These are phyloP conservation scores for Ceratocystis ficicola DNA, from an alignment of 2,329 filamentous ascomycete species.

Conservation along the genomic window DNA sequence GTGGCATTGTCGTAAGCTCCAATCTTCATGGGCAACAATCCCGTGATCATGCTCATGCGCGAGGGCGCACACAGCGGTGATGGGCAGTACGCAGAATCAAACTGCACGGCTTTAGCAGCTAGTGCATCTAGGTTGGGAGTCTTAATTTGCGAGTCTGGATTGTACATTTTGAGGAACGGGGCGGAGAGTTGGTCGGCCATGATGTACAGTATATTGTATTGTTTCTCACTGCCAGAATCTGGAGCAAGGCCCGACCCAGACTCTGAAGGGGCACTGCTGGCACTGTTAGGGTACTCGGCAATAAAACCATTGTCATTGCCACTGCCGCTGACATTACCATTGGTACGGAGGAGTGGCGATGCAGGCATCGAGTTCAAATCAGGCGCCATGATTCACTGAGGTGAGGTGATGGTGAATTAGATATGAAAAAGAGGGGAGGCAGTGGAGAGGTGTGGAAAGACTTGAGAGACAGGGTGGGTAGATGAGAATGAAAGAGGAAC, in stretches of 20 bases:
- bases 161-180: constrained; percentile 83
- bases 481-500: not conserved
- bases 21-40: constrained; percentile 82
- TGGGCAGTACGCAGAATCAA: constrained; percentile 89
- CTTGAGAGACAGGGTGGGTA: not conserved
- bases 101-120: constrained; percentile 71
- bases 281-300: not conserved
- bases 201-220: constrained; percentile 54
- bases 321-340: constrained; percentile 24
- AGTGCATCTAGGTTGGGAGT: constrained; percentile 81
- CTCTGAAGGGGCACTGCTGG: not conserved
- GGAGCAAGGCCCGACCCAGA: constrained; percentile 22
- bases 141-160: constrained; percentile 76
- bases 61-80: constrained; percentile 86
- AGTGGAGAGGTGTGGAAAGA: not conserved
- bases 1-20: constrained; percentile 85
- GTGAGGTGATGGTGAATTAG: not conserved
- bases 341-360: constrained; percentile 33
- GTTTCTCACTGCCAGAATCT: constrained; percentile 25
- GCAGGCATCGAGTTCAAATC: constrained; percentile 60
- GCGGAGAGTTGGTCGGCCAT: constrained; percentile 95
- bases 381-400: constrained; percentile 45
- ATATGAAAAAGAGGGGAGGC: not conserved
- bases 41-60: constrained; percentile 88
- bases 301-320: constrained; percentile 11